Percentiles rank a stretch among this genome's conserved stretches.
These are phyloP conservation scores for Sclerospora graminicola DNA, from an alignment of 352 stramenopile species.

Conservation along the genomic window DNA sequence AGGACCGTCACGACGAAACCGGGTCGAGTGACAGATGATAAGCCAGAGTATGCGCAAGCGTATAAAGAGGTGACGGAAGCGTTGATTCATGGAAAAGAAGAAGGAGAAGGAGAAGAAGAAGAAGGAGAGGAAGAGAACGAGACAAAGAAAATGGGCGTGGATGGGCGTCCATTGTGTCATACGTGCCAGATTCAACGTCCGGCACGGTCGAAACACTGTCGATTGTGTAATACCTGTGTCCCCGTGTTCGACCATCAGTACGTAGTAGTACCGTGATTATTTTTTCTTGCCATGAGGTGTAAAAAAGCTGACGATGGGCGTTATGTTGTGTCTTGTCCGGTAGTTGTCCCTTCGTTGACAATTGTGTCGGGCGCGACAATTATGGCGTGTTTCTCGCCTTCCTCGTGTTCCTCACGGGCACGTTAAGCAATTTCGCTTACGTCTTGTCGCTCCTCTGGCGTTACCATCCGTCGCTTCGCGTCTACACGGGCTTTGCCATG, in stretches of 20 bases:
- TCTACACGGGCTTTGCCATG: conserved; percentile 22
- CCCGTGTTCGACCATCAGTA: conserved; percentile 97
- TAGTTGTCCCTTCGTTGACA: conserved; percentile 96
- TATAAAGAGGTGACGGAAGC: conserved; percentile 55
- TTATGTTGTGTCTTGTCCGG: not conserved
- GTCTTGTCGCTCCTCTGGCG: conserved; percentile 47
- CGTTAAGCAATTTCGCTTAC: conserved; percentile 50
- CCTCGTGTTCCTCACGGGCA: conserved; percentile 41
- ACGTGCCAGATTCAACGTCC: conserved; percentile 74
- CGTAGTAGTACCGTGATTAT: conserved; percentile 16
- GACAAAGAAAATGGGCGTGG: conserved; percentile 24
- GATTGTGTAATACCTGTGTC: conserved; percentile 90
- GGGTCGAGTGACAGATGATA: conserved; percentile 33
- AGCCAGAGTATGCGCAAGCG: conserved; percentile 20
- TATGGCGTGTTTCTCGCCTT: conserved; percentile 87
- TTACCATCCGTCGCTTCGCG: conserved; percentile 24
- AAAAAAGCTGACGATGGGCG: too few relatives aligned
- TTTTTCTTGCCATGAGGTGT: too few relatives aligned
- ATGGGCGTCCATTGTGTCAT: conserved; percentile 74
- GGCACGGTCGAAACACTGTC: conserved; percentile 74
- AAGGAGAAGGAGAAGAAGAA: conserved; percentile 11
- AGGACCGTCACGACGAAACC: conserved; percentile 46
- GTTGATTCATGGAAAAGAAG: conserved; percentile 17
- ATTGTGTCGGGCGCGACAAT: conserved; percentile 97
- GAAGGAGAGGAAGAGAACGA: conserved; percentile 9